Conservation (phyloP, 2,329 filamentous ascomycete genomes). For the Pseudogymnoascus sp. region DNA sequence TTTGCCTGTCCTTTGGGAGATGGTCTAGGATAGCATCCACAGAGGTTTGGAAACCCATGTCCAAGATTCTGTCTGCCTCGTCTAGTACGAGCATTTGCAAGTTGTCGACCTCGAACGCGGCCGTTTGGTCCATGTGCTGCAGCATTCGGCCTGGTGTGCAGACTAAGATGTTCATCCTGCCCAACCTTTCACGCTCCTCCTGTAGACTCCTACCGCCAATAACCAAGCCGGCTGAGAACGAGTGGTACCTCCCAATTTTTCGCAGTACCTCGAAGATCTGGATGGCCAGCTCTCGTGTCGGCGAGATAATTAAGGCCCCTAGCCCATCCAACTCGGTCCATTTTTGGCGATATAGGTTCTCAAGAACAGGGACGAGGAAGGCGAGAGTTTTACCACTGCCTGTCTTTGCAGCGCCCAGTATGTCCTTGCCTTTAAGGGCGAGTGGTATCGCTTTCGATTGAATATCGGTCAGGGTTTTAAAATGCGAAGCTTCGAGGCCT, state of each 20-base stretch:
- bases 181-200: constrained; percentile 75
- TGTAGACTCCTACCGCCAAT: constrained; percentile 88
- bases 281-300: constrained; percentile 88
- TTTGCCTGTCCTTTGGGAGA: constrained; percentile 76
- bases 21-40: constrained; percentile 92
- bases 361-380: constrained; percentile 83
- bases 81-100: constrained; percentile 89
- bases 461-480: constrained; percentile 83
- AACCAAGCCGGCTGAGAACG: constrained; percentile 84
- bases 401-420: constrained; percentile 90
- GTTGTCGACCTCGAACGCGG: constrained; percentile 80
- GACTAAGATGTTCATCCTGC: constrained; percentile 93
- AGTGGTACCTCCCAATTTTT: constrained; percentile 81
- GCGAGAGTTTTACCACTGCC: constrained; percentile 93
- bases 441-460: constrained; percentile 83
- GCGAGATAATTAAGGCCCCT: constrained; percentile 85
- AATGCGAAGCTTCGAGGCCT: constrained; percentile 80
- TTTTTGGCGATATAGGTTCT: constrained; percentile 80
- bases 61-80: constrained; percentile 92
- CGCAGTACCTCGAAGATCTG: constrained; percentile 94
- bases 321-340: constrained; percentile 89
- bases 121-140: constrained; percentile 92
- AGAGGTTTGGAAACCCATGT: constrained; percentile 89
- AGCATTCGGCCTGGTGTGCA: constrained; percentile 92
- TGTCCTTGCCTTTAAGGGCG: constrained; percentile 76